Evolutionary conservation across 2,329 filamentous ascomycete species (phyloP).

Genomic region (Westerdykella ornata): DNA sequence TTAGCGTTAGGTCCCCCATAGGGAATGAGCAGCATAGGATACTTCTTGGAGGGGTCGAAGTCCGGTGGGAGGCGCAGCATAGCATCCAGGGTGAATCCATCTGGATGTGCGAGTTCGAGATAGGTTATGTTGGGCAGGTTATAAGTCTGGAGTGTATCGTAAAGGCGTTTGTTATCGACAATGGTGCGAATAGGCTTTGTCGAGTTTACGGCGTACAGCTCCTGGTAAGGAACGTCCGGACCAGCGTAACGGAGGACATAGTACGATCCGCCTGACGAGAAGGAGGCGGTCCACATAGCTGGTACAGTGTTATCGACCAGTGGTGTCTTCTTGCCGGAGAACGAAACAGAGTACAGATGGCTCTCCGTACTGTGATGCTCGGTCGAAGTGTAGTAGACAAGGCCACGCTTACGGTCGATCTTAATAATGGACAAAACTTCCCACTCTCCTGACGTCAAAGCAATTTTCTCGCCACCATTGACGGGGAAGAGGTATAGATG

Average conservation of each 20-base stretch:
- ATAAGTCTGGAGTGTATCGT: conserved; percentile 52
- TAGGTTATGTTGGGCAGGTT: conserved; percentile 59
- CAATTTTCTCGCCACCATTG: conserved; percentile 48
- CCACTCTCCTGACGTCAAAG: conserved; percentile 60
- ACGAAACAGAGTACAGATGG: conserved; percentile 61
- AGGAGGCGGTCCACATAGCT: conserved; percentile 58
- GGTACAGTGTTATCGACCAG: conserved; percentile 56
- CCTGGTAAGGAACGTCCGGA: conserved; percentile 63
- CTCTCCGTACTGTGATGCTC: conserved; percentile 60
- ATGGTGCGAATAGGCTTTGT: conserved; percentile 53
- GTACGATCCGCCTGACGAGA: conserved; percentile 56
- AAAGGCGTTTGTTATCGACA: conserved; percentile 54
- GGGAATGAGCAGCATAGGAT: conserved; percentile 60
- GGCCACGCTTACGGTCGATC: conserved; percentile 50
- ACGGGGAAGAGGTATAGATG: conserved; percentile 61
- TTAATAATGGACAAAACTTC: conserved; percentile 56
- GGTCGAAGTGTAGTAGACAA: conserved; percentile 61
- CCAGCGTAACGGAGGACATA: conserved; percentile 61
- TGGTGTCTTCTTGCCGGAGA: conserved; percentile 49
- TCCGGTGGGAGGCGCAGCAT: conserved; percentile 59
- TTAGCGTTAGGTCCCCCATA: conserved; percentile 63
- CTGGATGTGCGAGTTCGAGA: conserved; percentile 56
- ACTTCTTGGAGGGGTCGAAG: conserved; percentile 57
- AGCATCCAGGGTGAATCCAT: conserved; percentile 57
- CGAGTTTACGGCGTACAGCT: conserved; percentile 55